phyloP scores from a whole-genome alignment of 495 filamentous ascomycete species.

The Penicillium canescens region DNA sequence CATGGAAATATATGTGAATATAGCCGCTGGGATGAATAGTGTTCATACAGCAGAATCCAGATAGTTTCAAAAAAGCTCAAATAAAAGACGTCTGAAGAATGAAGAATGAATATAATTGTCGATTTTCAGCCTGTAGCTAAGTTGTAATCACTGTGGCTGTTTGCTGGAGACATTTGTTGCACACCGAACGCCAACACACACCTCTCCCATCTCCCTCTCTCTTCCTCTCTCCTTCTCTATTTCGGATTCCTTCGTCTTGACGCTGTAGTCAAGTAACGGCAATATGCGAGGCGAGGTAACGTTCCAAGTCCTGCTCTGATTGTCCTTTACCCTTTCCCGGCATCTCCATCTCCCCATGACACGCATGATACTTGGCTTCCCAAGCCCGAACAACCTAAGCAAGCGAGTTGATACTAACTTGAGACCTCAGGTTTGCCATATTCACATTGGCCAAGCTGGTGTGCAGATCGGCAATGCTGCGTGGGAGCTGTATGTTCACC shows the following conservation, averaged over 20 bases:
- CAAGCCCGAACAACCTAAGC: conserved; percentile 1
- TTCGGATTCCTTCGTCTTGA: neutral
- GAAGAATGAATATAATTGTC: too few relatives aligned
- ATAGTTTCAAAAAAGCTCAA: too few relatives aligned
- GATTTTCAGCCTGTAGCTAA: too few relatives aligned
- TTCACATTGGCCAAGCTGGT: conserved; percentile 93
- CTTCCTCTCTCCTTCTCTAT: neutral
- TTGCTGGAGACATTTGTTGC: too few relatives aligned
- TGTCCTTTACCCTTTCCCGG: too few relatives aligned
- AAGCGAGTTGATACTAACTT: neutral
- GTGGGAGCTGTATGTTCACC: conserved; percentile 83
- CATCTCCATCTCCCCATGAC: neutral
- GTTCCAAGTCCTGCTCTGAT: neutral
- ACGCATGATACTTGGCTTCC: neutral
- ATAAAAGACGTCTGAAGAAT: too few relatives aligned
- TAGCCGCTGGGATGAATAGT: too few relatives aligned
- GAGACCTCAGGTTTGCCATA: conserved; percentile 68
- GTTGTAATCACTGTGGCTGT: too few relatives aligned
- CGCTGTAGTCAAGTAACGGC: neutral
- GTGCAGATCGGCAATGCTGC: conserved; percentile 91
- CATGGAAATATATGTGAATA: too few relatives aligned
- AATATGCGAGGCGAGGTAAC: conserved; percentile 5
- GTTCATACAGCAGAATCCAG: too few relatives aligned
- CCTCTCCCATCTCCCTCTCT: neutral
- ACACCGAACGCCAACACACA: neutral